These are phyloP conservation scores for Porogramme epimiltina DNA, from an alignment of 1,284 basidiomycete species.

Conservation along the genomic window DNA sequence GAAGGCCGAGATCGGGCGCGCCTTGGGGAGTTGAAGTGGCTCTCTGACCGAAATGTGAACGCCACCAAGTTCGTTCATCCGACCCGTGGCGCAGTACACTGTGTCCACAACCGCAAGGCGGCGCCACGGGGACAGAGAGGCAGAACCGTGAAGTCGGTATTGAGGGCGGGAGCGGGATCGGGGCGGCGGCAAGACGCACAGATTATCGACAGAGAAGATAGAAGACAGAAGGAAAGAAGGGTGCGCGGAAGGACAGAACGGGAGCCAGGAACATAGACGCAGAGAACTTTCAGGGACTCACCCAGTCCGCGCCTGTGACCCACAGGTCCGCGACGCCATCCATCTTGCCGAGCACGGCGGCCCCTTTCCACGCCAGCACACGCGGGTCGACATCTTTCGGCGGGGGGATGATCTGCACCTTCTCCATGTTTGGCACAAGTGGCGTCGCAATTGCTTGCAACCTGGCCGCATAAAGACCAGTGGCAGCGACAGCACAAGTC, in stretches of 20 bases:
- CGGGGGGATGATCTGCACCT: slow-evolving; percentile 87
- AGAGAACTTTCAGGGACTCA: slow-evolving; percentile 39
- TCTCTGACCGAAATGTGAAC: too few species aligned
- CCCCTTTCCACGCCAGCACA: slow-evolving; percentile 94
- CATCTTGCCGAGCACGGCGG: slow-evolving; percentile 91
- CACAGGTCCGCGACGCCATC: slow-evolving; percentile 89
- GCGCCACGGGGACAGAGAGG: neutral
- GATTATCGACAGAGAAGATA: neutral
- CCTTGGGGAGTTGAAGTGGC: too few species aligned
- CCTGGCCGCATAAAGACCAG: slow-evolving; percentile 39
- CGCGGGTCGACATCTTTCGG: slow-evolving; percentile 92
- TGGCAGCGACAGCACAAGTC: neutral
- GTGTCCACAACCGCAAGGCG: neutral
- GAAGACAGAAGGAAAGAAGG: neutral
- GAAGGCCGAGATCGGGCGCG: too few species aligned
- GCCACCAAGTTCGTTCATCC: too few species aligned
- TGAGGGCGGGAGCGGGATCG: too few species aligned
- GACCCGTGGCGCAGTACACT: too few species aligned
- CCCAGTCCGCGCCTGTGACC: slow-evolving; percentile 89
- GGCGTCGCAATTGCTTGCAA: slow-evolving; percentile 87
- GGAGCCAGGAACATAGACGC: neutral
- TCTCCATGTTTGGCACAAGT: slow-evolving; percentile 77
- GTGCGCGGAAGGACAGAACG: neutral
- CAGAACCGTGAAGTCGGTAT: neutral
- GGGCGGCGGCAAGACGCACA: too few species aligned